Evolutionary conservation across 306 rosid species (phyloP).

Genomic region (Corylus americana): DNA sequence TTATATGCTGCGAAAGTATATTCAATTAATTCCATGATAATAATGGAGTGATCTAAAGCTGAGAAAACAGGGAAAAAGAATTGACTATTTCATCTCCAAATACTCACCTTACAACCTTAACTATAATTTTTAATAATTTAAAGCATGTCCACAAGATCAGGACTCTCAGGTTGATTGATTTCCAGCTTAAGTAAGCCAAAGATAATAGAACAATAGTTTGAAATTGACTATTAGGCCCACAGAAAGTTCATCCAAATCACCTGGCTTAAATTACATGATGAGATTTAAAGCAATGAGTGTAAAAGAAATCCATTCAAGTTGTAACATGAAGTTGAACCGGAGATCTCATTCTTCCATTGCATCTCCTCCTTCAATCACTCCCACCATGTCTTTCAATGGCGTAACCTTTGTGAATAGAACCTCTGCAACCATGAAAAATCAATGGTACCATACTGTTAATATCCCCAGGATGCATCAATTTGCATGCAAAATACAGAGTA

Average conservation of each 20-base stretch:
- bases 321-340: not conserved
- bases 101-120: not conserved
- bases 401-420: conserved; percentile 50
- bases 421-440: conserved; percentile 38
- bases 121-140: not conserved
- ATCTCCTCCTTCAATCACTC: conserved; percentile 41
- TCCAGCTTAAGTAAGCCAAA: not conserved
- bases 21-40: not conserved
- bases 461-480: not conserved
- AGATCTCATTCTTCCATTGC: conserved; percentile 50
- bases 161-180: not conserved
- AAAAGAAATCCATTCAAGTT: not conserved
- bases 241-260: not conserved
- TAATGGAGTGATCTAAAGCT: not conserved
- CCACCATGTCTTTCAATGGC: conserved; percentile 38
- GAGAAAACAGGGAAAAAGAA: not conserved
- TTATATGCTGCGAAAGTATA: not conserved
- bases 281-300: not conserved
- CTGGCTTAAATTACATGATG: not conserved
- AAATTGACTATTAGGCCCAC: not conserved
- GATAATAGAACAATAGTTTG: not conserved
- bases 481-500: not conserved
- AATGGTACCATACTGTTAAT: not conserved
- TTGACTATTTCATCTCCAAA: not conserved
- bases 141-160: not conserved